Conservation (phyloP, 2,329 filamentous ascomycete species). For the Colletotrichum zoysiae region DNA sequence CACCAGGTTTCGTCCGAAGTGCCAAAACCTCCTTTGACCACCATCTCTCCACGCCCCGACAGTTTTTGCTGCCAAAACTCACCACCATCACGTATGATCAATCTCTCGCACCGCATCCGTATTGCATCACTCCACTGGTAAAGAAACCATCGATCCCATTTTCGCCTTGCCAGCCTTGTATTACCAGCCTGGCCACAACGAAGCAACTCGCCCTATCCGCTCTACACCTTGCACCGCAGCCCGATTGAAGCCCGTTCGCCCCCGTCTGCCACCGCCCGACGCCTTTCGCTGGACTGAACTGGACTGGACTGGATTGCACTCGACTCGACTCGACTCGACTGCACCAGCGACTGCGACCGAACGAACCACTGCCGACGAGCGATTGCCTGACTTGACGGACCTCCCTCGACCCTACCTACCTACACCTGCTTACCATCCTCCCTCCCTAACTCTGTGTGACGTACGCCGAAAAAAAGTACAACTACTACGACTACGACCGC, state of each 20-base stretch:
- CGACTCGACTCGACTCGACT: neutral
- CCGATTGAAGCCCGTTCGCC: constrained; percentile 37
- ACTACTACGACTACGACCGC: neutral
- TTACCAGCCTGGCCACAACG: constrained; percentile 14
- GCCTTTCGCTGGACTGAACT: neutral
- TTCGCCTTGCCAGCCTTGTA: constrained; percentile 17
- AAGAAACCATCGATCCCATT: constrained; percentile 3
- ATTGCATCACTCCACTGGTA: constrained; percentile 18
- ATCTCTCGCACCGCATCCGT: constrained; percentile 28
- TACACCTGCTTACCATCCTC: neutral
- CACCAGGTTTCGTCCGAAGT: constrained; percentile 41
- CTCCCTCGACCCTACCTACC: constrained; percentile 14
- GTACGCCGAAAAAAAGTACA: neutral
- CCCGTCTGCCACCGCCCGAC: constrained; percentile 3
- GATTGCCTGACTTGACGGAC: constrained; percentile 23
- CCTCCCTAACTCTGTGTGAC: constrained; percentile 1
- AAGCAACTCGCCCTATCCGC: neutral
- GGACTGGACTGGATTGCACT: too few species aligned
- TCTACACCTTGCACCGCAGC: constrained; percentile 33
- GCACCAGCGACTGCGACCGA: constrained; percentile 14
- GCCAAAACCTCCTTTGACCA: constrained; percentile 41
- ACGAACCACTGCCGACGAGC: constrained; percentile 21
- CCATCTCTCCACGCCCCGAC: constrained; percentile 34
- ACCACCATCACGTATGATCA: constrained; percentile 34
- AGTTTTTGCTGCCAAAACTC: constrained; percentile 30